These are phyloP conservation scores for Penicillium thymicola DNA, from an alignment of 2,329 filamentous ascomycete species.

Conservation along the genomic window DNA sequence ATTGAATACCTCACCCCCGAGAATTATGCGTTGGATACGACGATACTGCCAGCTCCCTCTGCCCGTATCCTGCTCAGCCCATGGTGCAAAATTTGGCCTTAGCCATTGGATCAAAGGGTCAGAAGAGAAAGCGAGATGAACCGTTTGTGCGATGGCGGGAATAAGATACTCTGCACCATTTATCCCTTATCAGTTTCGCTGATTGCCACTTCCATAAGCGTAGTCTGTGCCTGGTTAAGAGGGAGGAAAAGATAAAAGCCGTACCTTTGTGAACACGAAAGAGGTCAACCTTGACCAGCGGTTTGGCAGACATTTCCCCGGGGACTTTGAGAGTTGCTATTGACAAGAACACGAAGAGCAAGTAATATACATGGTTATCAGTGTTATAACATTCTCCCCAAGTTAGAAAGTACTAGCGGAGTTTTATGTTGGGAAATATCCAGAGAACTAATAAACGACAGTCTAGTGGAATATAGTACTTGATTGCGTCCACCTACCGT, in stretches of 20 bases:
- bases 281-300: constrained; percentile 3
- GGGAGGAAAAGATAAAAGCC: background rate
- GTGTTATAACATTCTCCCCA: background rate
- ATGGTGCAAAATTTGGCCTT: constrained; percentile 18
- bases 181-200: background rate
- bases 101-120: constrained; percentile 28
- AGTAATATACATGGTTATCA: background rate
- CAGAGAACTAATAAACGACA: background rate
- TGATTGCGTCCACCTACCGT: constrained; percentile 8
- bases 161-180: constrained; percentile 14
- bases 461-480: no score
- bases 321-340: background rate
- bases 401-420: background rate
- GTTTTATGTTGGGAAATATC: background rate
- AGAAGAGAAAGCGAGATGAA: constrained; percentile 23
- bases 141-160: constrained; percentile 16
- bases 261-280: constrained; percentile 10
- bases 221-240: background rate
- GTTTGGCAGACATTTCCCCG: background rate
- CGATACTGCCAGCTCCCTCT: constrained; percentile 25
- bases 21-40: constrained; percentile 21
- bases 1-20: constrained; percentile 19
- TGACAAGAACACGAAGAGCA: background rate
- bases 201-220: background rate
- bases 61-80: constrained; percentile 3